These are phyloP conservation scores for Boletales sp. DNA, from an alignment of 768 basidiomycete species.

Conservation along the genomic window DNA sequence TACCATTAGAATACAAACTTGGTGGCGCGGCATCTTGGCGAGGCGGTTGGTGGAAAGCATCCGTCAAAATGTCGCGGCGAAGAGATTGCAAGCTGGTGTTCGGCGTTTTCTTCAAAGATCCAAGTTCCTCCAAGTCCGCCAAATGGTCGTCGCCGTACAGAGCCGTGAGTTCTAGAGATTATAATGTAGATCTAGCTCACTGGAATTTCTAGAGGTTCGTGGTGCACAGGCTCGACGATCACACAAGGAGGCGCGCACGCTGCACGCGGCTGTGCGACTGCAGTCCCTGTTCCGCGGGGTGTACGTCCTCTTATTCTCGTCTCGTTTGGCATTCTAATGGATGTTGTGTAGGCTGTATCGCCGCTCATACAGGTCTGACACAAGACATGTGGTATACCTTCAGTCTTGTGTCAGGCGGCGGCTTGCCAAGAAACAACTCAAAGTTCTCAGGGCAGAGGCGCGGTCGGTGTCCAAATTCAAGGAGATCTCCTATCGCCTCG, in stretches of 20 bases:
- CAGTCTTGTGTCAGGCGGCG: constrained; percentile 93
- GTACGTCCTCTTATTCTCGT: constrained; percentile 48
- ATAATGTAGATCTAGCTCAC: constrained; percentile 1
- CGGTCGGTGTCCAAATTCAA: constrained; percentile 98
- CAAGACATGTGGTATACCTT: constrained; percentile 73
- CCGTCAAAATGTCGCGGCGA: constrained; percentile 70
- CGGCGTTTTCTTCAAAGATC: constrained; percentile 74
- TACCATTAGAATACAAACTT: constrained; percentile 85
- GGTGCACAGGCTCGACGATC: constrained; percentile 65
- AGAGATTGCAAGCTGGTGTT: constrained; percentile 67
- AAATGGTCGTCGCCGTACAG: constrained; percentile 71
- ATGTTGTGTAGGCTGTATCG: constrained; percentile 47
- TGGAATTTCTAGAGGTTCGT: constrained; percentile 54
- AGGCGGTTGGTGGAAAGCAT: constrained; percentile 65
- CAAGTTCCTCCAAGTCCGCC: constrained; percentile 58
- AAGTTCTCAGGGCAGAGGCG: constrained; percentile 81
- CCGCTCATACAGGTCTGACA: constrained; percentile 52
- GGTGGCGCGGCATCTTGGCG: constrained; percentile 90
- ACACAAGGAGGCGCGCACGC: constrained; percentile 53
- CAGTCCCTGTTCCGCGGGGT: constrained; percentile 87
- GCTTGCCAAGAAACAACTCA: constrained; percentile 81
- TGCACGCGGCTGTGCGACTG: constrained; percentile 63
- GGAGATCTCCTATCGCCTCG: constrained; percentile 94
- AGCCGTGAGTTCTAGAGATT: constrained; percentile 58
- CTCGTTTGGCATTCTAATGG: constrained; percentile 2